Evolutionary conservation across 805 yeast genomes (phyloP).

Genomic region (Teunomyces stri): DNA sequence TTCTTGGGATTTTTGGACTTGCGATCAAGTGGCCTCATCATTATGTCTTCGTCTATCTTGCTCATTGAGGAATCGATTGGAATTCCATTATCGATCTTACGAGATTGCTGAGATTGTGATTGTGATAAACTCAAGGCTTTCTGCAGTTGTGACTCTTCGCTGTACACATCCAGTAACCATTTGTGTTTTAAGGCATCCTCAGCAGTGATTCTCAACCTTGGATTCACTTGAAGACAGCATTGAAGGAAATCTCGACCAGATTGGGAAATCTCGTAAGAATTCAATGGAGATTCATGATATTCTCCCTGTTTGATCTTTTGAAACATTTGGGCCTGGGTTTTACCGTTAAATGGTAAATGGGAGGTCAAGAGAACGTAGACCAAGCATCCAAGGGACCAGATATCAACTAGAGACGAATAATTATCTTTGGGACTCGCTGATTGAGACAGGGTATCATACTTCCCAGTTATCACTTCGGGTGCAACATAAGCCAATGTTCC

Average conservation of each 20-base stretch:
- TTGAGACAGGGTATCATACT: slow-evolving; percentile 39
- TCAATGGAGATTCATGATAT: slow-evolving; percentile 74
- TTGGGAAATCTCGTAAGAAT: slow-evolving; percentile 60
- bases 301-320: slow-evolving; percentile 73
- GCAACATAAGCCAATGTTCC: slow-evolving; percentile 97
- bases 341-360: slow-evolving; percentile 92
- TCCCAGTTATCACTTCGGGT: slow-evolving; percentile 79
- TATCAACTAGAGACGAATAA: slow-evolving; percentile 88
- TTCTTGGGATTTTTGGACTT: slow-evolving; percentile 21
- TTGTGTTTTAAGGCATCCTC: slow-evolving; percentile 71
- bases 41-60: slow-evolving; percentile 41
- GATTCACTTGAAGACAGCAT: slow-evolving; percentile 73
- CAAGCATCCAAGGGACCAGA: slow-evolving; percentile 97
- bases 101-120: slow-evolving; percentile 64
- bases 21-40: slow-evolving; percentile 40
- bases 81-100: slow-evolving; percentile 41
- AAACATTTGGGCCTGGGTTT: slow-evolving; percentile 83
- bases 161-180: slow-evolving; percentile 59
- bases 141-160: slow-evolving; percentile 27
- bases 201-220: slow-evolving; percentile 70
- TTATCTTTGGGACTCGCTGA: slow-evolving; percentile 24
- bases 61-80: slow-evolving; percentile 35
- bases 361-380: slow-evolving; percentile 90
- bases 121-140: slow-evolving; percentile 60
- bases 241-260: slow-evolving; percentile 73